Conservation (phyloP, 306 rosid genomes). For the Carpinus viminea region DNA sequence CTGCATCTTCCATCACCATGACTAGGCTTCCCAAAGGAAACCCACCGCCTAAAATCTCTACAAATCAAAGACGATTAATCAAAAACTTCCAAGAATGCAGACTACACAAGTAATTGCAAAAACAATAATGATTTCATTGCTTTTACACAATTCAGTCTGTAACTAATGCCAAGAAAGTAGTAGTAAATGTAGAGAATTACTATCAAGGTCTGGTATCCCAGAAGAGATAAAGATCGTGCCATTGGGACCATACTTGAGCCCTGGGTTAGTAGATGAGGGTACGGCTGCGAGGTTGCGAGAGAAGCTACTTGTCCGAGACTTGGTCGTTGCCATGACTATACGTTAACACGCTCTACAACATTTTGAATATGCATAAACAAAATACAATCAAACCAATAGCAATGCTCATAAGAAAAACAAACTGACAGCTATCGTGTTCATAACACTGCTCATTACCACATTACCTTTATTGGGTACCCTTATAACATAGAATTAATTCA, state of each 20-base stretch:
- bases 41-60: slow-evolving; percentile 90
- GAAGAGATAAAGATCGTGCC: slow-evolving; percentile 71
- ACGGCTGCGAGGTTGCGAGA: slow-evolving; percentile 57
- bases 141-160: neutral
- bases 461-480: neutral
- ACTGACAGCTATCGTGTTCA: neutral
- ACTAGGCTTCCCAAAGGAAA: slow-evolving; percentile 84
- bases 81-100: slow-evolving; percentile 14
- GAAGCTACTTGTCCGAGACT: slow-evolving; percentile 66
- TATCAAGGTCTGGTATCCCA: slow-evolving; percentile 82
- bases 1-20: slow-evolving; percentile 90
- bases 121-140: slow-evolving; percentile 1
- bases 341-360: slow-evolving; percentile 24
- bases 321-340: slow-evolving; percentile 55
- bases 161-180: slow-evolving; percentile 9
- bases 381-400: neutral
- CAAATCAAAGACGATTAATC: slow-evolving; percentile 5
- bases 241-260: slow-evolving; percentile 77
- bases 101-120: neutral
- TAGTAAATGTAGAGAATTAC: slow-evolving; percentile 40
- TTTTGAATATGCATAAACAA: slow-evolving; percentile 22
- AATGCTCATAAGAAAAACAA: neutral
- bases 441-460: neutral
- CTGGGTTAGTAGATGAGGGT: slow-evolving; percentile 51
- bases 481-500: neutral